Evolutionary conservation across 345 rosid species (phyloP).

Genomic region (Lepidium didymum): DNA sequence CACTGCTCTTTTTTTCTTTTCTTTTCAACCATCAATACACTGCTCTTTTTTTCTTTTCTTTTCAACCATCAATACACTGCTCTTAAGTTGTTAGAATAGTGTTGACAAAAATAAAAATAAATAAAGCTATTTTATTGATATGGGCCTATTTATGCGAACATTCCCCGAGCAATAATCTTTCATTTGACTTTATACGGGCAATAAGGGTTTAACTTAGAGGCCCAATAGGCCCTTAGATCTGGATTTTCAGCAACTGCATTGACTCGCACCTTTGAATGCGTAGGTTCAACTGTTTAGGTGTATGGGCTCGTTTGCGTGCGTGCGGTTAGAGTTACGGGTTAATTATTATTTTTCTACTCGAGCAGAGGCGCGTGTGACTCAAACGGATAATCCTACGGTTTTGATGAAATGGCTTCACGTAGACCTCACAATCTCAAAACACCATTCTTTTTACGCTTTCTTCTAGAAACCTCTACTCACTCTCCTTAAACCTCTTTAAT

Average conservation of each 20-base stretch:
- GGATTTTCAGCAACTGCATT: not conserved
- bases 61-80: too few species aligned
- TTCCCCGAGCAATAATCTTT: not conserved
- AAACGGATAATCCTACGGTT: slow-evolving; percentile 28
- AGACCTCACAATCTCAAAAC: slow-evolving; percentile 37
- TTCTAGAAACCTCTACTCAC: slow-evolving; percentile 44
- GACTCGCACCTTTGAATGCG: not conserved
- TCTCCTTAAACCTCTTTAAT: slow-evolving; percentile 35
- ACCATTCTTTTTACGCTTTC: not conserved
- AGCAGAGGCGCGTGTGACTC: slow-evolving; percentile 3
- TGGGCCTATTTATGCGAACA: not conserved
- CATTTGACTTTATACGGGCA: not conserved
- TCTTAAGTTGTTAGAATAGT: too few species aligned
- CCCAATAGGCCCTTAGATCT: not conserved
- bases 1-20: too few species aligned
- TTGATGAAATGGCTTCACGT: slow-evolving; percentile 46
- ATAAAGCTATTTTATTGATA: not conserved
- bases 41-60: too few species aligned
- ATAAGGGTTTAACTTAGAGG: not conserved
- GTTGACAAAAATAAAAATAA: too few species aligned
- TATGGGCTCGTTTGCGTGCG: not conserved
- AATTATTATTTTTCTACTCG: not conserved
- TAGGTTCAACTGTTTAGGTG: not conserved
- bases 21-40: too few species aligned
- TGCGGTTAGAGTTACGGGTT: too few species aligned